Conservation (phyloP, 192 early-diverging fungal species). For the Coemansia sp. region DNA sequence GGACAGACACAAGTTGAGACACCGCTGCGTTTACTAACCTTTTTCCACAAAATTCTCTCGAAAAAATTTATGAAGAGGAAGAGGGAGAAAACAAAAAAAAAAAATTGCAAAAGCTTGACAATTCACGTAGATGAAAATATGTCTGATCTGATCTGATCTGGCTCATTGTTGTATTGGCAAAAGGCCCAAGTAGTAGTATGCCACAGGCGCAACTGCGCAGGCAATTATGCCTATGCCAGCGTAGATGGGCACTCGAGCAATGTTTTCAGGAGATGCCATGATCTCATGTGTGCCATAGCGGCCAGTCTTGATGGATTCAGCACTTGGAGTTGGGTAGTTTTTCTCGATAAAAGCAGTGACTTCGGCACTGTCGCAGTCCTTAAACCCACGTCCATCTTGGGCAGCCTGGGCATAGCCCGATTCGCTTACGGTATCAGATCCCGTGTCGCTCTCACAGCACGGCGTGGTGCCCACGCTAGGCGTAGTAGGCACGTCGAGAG, state of each 20-base stretch:
- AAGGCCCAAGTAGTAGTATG: slow-evolving; percentile 21
- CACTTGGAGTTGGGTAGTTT: slow-evolving; percentile 19
- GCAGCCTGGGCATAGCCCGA: background rate
- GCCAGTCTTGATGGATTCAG: slow-evolving; percentile 18
- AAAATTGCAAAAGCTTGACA: background rate
- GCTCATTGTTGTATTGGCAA: background rate
- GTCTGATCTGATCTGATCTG: slow-evolving; percentile 3
- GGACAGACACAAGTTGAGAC: background rate
- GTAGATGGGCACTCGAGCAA: slow-evolving; percentile 55
- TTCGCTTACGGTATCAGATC: slow-evolving; percentile 4
- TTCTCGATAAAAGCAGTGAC: background rate
- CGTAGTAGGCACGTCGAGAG: background rate
- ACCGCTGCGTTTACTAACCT: background rate
- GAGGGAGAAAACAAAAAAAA: background rate
- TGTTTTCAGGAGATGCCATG: slow-evolving; percentile 48
- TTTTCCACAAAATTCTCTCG: background rate
- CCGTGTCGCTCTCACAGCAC: slow-evolving; percentile 11
- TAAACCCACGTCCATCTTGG: background rate
- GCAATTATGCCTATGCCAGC: slow-evolving; percentile 41
- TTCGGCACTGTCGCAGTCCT: background rate
- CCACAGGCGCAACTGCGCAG: slow-evolving; percentile 23
- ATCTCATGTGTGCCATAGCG: slow-evolving; percentile 46
- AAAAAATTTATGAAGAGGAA: background rate
- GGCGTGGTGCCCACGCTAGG: background rate
- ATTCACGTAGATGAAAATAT: background rate